Percentiles rank a stretch among this genome's conserved stretches.
phyloP scores from a whole-genome alignment of 352 stramenopile species.

The Phytophthora colocasiae region DNA sequence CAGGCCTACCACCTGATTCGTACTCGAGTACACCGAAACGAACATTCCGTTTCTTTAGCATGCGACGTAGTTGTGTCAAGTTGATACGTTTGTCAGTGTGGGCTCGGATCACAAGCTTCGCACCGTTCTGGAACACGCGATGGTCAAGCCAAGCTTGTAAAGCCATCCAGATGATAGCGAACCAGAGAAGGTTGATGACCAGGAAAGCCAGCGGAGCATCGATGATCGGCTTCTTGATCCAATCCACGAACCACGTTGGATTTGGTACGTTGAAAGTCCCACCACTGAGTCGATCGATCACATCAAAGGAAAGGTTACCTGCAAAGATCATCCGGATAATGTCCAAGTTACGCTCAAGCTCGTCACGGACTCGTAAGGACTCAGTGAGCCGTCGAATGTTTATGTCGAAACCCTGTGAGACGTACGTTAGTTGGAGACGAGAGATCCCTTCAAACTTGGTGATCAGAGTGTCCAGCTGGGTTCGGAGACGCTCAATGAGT shows the following conservation, averaged over 20 bases:
- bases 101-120: conserved; percentile 91
- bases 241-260: conserved; percentile 83
- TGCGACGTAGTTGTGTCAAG: conserved; percentile 43
- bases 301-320: conserved; percentile 93
- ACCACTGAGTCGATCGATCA: conserved; percentile 95
- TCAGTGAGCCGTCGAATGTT: conserved; percentile 91
- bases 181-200: conserved; percentile 79
- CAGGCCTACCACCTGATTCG: conserved; percentile 32
- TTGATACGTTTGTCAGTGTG: conserved; percentile 73
- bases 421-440: conserved; percentile 88
- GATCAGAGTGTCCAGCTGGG: conserved; percentile 92
- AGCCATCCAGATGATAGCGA: conserved; percentile 67
- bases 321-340: conserved; percentile 94
- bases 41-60: conserved; percentile 54
- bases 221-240: conserved; percentile 74
- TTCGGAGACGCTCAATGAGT: conserved; percentile 91
- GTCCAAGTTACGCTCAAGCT: conserved; percentile 76
- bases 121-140: conserved; percentile 71
- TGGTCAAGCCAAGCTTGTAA: conserved; percentile 54
- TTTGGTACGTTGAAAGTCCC: conserved; percentile 92
- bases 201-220: conserved; percentile 74
- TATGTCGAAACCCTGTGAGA: conserved; percentile 88
- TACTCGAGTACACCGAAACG: conserved; percentile 48
- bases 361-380: conserved; percentile 64
- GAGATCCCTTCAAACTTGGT: conserved; percentile 92